Evolutionary conservation across 2,329 filamentous ascomycete species (phyloP).

Genomic region (Calonectria henricotiae): DNA sequence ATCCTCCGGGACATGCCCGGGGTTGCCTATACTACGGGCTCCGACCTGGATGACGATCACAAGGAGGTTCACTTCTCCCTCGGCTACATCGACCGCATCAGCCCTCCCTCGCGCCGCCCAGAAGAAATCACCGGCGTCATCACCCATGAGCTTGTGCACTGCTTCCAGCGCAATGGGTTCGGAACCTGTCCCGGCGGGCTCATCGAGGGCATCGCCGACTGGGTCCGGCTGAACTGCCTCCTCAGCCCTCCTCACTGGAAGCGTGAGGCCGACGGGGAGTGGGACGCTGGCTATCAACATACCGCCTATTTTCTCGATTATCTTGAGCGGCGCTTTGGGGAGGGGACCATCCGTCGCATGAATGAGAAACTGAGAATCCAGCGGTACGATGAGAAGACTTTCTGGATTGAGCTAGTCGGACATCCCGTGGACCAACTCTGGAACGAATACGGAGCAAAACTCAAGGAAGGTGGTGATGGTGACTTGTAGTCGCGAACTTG

Average conservation of each 20-base stretch:
- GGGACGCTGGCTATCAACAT: constrained; percentile 92
- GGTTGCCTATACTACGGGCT: constrained; percentile 90
- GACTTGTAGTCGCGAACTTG: neutral
- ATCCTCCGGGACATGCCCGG: constrained; percentile 85
- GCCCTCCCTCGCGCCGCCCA: constrained; percentile 60
- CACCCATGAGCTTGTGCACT: constrained; percentile 95
- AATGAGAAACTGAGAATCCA: constrained; percentile 78
- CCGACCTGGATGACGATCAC: constrained; percentile 85
- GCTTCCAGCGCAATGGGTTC: constrained; percentile 85
- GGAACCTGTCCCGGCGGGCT: constrained; percentile 80
- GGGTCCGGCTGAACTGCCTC: constrained; percentile 83
- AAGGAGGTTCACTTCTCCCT: constrained; percentile 95
- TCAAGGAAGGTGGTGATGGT: constrained; percentile 39
- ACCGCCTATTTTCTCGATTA: constrained; percentile 94
- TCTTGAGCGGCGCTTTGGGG: constrained; percentile 78
- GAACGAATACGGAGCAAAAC: constrained; percentile 75
- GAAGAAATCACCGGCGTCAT: constrained; percentile 87
- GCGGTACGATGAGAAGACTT: constrained; percentile 75
- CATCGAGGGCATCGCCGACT: constrained; percentile 94
- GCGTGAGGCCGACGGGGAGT: constrained; percentile 71
- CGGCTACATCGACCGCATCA: constrained; percentile 76
- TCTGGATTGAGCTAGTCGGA: constrained; percentile 81
- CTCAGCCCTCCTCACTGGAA: constrained; percentile 90
- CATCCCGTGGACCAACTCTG: constrained; percentile 79
- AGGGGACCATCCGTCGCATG: constrained; percentile 73